A percentile compares a stretch with the other conserved stretches of the same genome.
Evolutionary conservation across 2,329 filamentous ascomycete species (phyloP).

Genomic region (Diplocarpon rosae): DNA sequence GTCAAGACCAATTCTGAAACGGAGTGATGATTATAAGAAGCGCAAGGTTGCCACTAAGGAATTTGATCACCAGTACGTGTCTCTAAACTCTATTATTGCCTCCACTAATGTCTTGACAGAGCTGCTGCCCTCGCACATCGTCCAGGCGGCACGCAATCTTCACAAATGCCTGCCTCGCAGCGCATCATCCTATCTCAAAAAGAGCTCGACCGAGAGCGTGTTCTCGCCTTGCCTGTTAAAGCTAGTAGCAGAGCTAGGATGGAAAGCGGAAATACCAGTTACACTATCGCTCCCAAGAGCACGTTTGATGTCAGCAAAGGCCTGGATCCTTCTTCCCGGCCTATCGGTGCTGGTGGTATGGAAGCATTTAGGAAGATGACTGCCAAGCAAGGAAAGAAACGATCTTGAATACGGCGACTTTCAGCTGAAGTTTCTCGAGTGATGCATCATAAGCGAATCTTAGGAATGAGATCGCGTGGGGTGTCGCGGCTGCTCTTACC

Average conservation of each 20-base stretch:
- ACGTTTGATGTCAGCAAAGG: slow-evolving; percentile 44
- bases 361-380: slow-evolving; percentile 58
- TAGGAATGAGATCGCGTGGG: too few species aligned
- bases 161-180: slow-evolving; percentile 22
- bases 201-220: slow-evolving; percentile 41
- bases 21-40: slow-evolving; percentile 91
- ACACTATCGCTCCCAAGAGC: slow-evolving; percentile 35
- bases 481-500: not conserved
- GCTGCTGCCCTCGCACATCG: slow-evolving; percentile 27
- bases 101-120: slow-evolving; percentile 16
- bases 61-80: slow-evolving; percentile 47
- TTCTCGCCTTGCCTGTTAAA: slow-evolving; percentile 44
- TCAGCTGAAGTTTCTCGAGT: not conserved
- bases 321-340: slow-evolving; percentile 39
- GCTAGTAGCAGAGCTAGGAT: slow-evolving; percentile 44
- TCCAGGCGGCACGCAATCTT: slow-evolving; percentile 23
- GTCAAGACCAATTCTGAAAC: slow-evolving; percentile 88
- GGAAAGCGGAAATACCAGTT: slow-evolving; percentile 27
- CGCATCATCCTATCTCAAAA: slow-evolving; percentile 19
- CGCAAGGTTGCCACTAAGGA: slow-evolving; percentile 54
- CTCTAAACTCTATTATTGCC: slow-evolving; percentile 22
- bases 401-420: slow-evolving; percentile 7
- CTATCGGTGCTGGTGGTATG: slow-evolving; percentile 51
- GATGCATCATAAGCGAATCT: not conserved
- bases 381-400: slow-evolving; percentile 47